Percentiles rank a stretch among this genome's conserved stretches.
Evolutionary conservation across 805 yeast species (phyloP).

Genomic region (Vanderwaltozyma polyspora): DNA sequence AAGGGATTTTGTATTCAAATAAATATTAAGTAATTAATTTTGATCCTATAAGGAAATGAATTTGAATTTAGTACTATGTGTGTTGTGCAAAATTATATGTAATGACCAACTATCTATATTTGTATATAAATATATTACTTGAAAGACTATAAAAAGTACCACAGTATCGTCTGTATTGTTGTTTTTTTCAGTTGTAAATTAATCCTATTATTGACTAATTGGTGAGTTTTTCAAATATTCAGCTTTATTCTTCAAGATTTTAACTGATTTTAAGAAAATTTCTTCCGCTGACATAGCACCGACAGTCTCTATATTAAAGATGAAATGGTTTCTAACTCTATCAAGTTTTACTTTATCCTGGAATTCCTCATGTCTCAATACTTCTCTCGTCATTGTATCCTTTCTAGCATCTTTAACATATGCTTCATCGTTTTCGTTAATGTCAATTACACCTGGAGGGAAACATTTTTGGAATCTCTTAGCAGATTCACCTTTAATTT

Average conservation of each 20-base stretch:
- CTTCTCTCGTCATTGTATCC: slow-evolving; percentile 96
- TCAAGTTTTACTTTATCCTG: slow-evolving; percentile 83
- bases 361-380: slow-evolving; percentile 85
- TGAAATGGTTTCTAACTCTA: slow-evolving; percentile 82
- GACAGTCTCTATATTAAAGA: slow-evolving; percentile 86
- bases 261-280: slow-evolving; percentile 81
- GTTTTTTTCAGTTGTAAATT: no score
- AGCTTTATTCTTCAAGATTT: slow-evolving; percentile 76
- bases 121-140: no score
- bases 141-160: no score
- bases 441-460: slow-evolving; percentile 84
- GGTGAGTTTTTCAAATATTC: slow-evolving; percentile 72
- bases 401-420: slow-evolving; percentile 79
- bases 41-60: no score
- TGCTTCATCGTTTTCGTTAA: slow-evolving; percentile 57
- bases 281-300: slow-evolving; percentile 98
- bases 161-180: no score
- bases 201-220: slow-evolving; percentile 50
- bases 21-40: no score
- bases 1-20: no score
- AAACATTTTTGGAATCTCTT: slow-evolving; percentile 76
- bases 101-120: no score
- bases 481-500: slow-evolving; percentile 71
- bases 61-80: no score
- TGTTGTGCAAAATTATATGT: no score